Percentiles rank a stretch among this genome's conserved stretches.
Conservation (phyloP, 768 basidiomycete genomes). For the Xerocomus brunneocitrinus region DNA sequence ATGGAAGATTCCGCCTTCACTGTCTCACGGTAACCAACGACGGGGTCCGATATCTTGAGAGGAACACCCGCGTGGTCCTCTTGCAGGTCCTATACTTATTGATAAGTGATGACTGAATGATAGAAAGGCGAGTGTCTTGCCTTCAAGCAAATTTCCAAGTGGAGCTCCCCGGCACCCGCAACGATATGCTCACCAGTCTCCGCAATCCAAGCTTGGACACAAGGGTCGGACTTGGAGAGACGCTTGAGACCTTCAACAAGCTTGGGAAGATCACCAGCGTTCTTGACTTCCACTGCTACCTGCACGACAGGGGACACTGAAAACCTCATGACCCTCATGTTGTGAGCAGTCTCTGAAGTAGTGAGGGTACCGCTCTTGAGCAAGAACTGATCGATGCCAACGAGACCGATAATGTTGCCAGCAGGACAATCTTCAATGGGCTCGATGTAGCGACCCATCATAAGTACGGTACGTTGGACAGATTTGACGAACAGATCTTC, state of each 20-base stretch:
- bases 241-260: conserved; percentile 99
- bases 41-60: conserved; percentile 95
- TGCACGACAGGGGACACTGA: conserved; percentile 99
- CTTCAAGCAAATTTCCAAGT: conserved; percentile 99
- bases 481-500: conserved; percentile 97
- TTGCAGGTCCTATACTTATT: conserved; percentile 78
- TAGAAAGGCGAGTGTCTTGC: conserved; percentile 33
- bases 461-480: conserved; percentile 96
- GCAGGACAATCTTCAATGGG: conserved; percentile 99
- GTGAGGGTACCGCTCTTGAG: conserved; percentile 99
- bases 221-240: conserved; percentile 99
- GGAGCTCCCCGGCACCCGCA: conserved; percentile 98
- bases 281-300: conserved; percentile 99
- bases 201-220: conserved; percentile 91
- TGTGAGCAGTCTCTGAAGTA: conserved; percentile 97
- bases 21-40: conserved; percentile 97
- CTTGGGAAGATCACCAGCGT: conserved; percentile 97
- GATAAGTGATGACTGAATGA: neutral
- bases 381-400: conserved; percentile 99
- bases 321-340: conserved; percentile 99
- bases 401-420: conserved; percentile 98
- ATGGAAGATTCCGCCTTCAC: conserved; percentile 95
- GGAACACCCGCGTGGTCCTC: conserved; percentile 99
- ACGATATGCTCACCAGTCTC: conserved; percentile 98
- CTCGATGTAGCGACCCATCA: conserved; percentile 99